Evolutionary conservation across 2,329 filamentous ascomycete species (phyloP).

Genomic region (Calonectria henricotiae): DNA sequence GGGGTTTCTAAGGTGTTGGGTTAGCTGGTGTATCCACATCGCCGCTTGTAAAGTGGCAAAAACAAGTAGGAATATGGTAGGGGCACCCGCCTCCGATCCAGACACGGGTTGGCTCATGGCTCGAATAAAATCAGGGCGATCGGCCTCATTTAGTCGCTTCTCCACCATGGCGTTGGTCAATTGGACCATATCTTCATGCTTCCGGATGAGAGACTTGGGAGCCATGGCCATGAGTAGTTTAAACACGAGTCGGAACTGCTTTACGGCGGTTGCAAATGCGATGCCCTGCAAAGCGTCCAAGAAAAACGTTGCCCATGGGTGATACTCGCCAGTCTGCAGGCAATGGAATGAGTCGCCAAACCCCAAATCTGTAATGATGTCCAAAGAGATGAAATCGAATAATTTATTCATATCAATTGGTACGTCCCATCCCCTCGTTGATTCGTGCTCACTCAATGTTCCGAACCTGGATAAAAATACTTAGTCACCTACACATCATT

Average conservation of each 20-base stretch:
- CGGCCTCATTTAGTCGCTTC: slow-evolving; percentile 3
- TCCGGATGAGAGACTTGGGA: slow-evolving; percentile 10
- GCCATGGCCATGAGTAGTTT: slow-evolving; percentile 11
- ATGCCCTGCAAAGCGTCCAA: slow-evolving; percentile 8
- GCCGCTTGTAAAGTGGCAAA: too few species aligned
- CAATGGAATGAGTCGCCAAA: slow-evolving; percentile 15
- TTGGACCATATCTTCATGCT: slow-evolving; percentile 14
- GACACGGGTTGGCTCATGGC: slow-evolving; percentile 13
- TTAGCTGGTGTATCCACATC: too few species aligned
- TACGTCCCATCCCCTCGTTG: not conserved
- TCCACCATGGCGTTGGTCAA: slow-evolving; percentile 18
- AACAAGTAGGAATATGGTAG: too few species aligned
- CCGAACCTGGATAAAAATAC: not conserved
- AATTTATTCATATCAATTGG: slow-evolving; percentile 13
- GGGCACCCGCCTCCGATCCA: not conserved
- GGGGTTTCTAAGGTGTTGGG: not conserved
- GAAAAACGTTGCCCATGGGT: slow-evolving; percentile 13
- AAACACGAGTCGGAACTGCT: slow-evolving; percentile 2
- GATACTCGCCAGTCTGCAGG: slow-evolving; percentile 3
- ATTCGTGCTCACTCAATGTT: slow-evolving; percentile 2
- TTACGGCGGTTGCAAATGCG: not conserved
- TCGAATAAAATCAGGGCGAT: slow-evolving; percentile 15
- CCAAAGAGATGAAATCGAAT: not conserved
- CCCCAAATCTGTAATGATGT: not conserved
- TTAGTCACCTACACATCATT: not conserved